A percentile compares a stretch with the other conserved stretches of the same genome.
These are phyloP conservation scores for Pistacia integerrima DNA, from an alignment of 345 rosid genomes.

Conservation along the genomic window DNA sequence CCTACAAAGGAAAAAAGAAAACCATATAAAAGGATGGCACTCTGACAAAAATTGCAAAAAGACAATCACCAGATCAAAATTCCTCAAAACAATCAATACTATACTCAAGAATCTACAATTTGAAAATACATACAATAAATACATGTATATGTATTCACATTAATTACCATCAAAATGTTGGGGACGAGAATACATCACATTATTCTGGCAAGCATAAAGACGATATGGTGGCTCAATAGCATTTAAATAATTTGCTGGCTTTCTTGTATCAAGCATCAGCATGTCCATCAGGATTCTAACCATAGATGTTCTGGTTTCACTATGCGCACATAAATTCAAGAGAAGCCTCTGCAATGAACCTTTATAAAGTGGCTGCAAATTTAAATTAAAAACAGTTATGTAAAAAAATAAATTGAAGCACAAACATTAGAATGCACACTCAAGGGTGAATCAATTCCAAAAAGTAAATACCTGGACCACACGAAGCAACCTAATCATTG, in stretches of 20 bases:
- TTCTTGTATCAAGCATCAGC: constrained; percentile 80
- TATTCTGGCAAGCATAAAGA: constrained; percentile 91
- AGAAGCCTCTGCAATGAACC: constrained; percentile 93
- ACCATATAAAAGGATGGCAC: background rate
- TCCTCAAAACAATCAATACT: background rate
- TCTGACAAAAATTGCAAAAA: background rate
- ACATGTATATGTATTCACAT: background rate
- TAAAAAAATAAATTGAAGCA: background rate
- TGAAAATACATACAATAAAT: background rate
- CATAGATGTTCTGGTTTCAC: constrained; percentile 73
- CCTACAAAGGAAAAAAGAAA: constrained; percentile 44
- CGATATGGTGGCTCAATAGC: constrained; percentile 68
- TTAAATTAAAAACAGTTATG: background rate
- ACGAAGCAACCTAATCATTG: constrained; percentile 88
- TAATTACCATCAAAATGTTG: constrained; percentile 78
- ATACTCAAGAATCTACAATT: constrained; percentile 4
- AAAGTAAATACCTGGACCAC: constrained; percentile 74
- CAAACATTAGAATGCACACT: background rate
- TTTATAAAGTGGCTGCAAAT: constrained; percentile 83
- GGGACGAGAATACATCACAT: constrained; percentile 91
- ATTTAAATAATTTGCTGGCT: constrained; percentile 43
- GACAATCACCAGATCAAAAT: background rate
- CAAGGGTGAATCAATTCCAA: background rate
- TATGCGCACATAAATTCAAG: constrained; percentile 87
- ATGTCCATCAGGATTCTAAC: constrained; percentile 84